These are phyloP conservation scores for Ustilago curta DNA, from an alignment of 1,284 basidiomycete genomes.

Conservation along the genomic window DNA sequence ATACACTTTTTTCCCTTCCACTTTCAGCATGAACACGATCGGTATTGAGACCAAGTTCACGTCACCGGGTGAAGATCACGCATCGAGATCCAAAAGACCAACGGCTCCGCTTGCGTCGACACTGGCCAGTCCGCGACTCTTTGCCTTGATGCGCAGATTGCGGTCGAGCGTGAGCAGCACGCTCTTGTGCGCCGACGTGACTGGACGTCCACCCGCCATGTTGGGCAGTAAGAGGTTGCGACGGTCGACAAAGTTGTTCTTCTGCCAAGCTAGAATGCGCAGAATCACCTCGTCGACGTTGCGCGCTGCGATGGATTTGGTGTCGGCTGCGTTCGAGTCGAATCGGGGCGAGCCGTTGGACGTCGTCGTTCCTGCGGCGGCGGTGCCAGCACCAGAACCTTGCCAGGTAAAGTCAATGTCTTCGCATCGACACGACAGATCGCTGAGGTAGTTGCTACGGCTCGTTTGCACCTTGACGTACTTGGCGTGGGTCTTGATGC, in stretches of 20 bases:
- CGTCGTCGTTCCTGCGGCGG: background rate
- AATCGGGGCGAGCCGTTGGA: constrained; percentile 15
- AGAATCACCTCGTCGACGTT: constrained; percentile 96
- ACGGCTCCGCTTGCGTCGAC: constrained; percentile 73
- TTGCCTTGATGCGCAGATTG: constrained; percentile 74
- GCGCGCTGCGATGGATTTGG: constrained; percentile 73
- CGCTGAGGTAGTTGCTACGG: constrained; percentile 90
- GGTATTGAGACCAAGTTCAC: too few species aligned
- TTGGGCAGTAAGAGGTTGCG: constrained; percentile 73
- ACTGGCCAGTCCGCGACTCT: constrained; percentile 80
- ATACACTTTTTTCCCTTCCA: background rate
- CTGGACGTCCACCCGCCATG: constrained; percentile 34
- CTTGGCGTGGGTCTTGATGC: constrained; percentile 79
- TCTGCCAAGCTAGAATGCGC: constrained; percentile 89
- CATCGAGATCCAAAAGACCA: constrained; percentile 13
- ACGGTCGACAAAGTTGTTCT: constrained; percentile 89
- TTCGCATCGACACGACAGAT: constrained; percentile 85
- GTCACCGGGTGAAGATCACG: too few species aligned
- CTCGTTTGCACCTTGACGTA: constrained; percentile 94
- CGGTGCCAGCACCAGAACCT: background rate
- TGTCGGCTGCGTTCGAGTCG: constrained; percentile 13
- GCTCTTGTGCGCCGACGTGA: constrained; percentile 78
- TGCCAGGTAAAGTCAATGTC: constrained; percentile 77
- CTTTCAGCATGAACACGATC: too few species aligned
- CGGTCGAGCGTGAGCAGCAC: constrained; percentile 90